Evolutionary conservation across 768 basidiomycete genomes (phyloP), one percentile per base, ranked within the genome.

Genomic region (Antrodiella citrinella): DNA sequence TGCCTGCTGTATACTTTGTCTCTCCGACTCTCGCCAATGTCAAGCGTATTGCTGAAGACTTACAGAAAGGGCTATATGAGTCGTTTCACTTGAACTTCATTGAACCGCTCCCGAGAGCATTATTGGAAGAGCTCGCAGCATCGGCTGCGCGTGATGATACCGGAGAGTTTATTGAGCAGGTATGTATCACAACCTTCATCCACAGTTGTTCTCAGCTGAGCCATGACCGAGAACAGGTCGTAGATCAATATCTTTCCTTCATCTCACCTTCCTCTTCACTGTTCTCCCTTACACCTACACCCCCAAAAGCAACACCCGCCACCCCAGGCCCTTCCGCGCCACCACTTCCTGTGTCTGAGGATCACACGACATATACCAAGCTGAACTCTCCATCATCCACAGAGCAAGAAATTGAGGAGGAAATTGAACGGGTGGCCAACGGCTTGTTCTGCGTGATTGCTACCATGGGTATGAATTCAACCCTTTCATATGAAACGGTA

Each of bases 211-310:
- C 25, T 25, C n/a, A n/a, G 13, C n/a, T n/a, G n/a, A n/a, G n/a
- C n/a, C n/a, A n/a, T n/a, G n/a, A n/a, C n/a, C n/a, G 22, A 53
- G 51, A 55, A 1, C 66, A 96, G 82, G 86, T 99, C 21, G 77
- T 93, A 42, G 96, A 99, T 64, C 96, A 99, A 67, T 95, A 97
- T 64, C 77, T 99, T 15, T 94, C 96, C 45, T 99, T 97, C 67
- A 86, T 99, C 44, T 78, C 90, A 1, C 96, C 96, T 23, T 92
- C 93, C 2, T 81, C 89, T 3, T 90, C 90, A 3, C 72, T 98
- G 21, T 99, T 98, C 70, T 96, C 94, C 25, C 76, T 98, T 15
- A 66, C 96, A 7, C 81, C 90, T 1, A 78, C 80, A 5, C 66
- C 74, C 1, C 63, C 73, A 9, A 65, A 73, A 13, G 56, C 71